Conservation (phyloP, 352 stramenopile genomes). For the Pythium coloratum region DNA sequence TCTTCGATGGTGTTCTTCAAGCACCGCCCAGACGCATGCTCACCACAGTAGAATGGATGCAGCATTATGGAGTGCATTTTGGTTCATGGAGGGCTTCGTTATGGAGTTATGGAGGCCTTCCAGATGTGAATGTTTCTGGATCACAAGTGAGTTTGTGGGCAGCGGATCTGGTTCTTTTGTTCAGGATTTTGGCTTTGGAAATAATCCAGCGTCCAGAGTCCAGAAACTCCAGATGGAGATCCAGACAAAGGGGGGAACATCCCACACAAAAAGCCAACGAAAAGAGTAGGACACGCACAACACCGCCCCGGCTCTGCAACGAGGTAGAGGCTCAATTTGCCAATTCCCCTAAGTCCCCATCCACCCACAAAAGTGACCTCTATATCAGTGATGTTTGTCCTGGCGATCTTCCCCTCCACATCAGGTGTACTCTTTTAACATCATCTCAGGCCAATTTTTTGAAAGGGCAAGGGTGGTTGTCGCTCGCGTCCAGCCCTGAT, state of each 20-base stretch:
- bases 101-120: neutral
- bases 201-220: neutral
- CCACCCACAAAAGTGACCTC: neutral
- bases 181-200: neutral
- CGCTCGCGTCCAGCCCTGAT: slow-evolving; percentile 17
- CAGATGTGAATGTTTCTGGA: neutral
- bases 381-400: neutral
- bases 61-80: neutral
- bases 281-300: neutral
- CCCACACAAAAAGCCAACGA: neutral
- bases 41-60: neutral
- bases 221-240: slow-evolving; percentile 1
- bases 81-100: neutral
- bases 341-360: neutral
- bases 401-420: neutral
- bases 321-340: neutral
- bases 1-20: neutral
- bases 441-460: neutral
- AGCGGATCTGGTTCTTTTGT: neutral
- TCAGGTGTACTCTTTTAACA: neutral
- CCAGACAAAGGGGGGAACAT: slow-evolving; percentile 1
- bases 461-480: neutral
- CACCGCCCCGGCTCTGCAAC: neutral
- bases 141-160: neutral
- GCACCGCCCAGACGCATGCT: neutral